These are phyloP conservation scores for Mycena belliarum DNA, from an alignment of 768 basidiomycete genomes.

Conservation along the genomic window DNA sequence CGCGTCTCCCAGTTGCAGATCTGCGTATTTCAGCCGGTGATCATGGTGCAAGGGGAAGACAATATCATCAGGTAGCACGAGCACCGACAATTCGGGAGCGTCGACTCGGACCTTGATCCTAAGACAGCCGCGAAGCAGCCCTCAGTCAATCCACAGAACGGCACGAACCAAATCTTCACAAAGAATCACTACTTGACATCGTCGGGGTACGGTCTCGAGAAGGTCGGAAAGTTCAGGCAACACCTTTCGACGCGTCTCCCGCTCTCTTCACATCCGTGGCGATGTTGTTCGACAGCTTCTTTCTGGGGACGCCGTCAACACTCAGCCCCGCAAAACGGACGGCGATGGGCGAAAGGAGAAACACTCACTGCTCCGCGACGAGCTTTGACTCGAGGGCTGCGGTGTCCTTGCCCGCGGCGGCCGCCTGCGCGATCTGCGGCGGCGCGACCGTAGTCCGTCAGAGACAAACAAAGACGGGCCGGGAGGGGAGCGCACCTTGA, in stretches of 20 bases:
- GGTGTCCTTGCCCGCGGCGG: conserved; percentile 34
- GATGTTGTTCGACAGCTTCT: conserved; percentile 38
- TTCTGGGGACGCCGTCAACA: conserved; percentile 15
- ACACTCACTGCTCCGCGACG: conserved; percentile 28
- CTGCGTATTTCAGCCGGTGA: too few relatives aligned
- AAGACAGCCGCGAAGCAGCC: too few relatives aligned
- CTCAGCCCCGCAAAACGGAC: neutral
- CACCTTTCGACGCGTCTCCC: conserved; percentile 33
- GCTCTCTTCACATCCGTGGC: conserved; percentile 32
- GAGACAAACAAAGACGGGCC: too few relatives aligned
- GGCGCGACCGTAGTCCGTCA: too few relatives aligned
- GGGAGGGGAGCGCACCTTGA: too few relatives aligned
- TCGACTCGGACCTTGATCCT: too few relatives aligned
- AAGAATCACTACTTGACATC: conserved; percentile 17
- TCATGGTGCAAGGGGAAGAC: neutral
- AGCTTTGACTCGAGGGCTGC: conserved; percentile 28
- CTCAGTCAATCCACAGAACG: too few relatives aligned
- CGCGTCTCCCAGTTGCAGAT: too few relatives aligned
- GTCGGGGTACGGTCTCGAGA: neutral
- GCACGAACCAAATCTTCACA: neutral
- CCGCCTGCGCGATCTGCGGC: conserved; percentile 38
- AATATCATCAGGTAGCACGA: too few relatives aligned
- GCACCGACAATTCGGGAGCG: too few relatives aligned
- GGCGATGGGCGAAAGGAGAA: too few relatives aligned
- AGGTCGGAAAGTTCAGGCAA: conserved; percentile 19